Conservation (phyloP, 768 basidiomycete species). For the Lactarius indigo region DNA sequence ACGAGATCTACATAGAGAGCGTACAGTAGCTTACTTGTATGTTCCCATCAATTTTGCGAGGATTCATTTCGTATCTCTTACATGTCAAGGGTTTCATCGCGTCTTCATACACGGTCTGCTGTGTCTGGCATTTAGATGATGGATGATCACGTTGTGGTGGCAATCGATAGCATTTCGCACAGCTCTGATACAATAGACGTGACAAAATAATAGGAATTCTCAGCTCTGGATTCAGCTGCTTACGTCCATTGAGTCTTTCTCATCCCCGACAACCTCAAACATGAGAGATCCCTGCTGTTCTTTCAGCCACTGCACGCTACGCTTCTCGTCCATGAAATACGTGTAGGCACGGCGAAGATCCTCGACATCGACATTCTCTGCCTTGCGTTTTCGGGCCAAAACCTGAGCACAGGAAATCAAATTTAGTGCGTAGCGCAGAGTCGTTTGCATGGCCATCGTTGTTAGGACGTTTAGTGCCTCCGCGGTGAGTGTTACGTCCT, state of each 20-base stretch:
- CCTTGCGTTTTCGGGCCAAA: constrained; percentile 78
- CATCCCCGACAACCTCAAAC: constrained; percentile 61
- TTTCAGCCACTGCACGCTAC: constrained; percentile 88
- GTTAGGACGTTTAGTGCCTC: constrained; percentile 79
- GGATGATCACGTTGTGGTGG: background rate
- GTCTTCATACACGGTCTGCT: background rate
- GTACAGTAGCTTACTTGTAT: background rate
- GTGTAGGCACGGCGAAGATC: constrained; percentile 82
- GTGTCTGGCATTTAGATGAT: background rate
- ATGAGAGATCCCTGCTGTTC: constrained; percentile 74
- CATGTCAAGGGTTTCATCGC: background rate
- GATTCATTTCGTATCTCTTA: background rate
- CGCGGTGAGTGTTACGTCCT: constrained; percentile 79
- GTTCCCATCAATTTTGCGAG: background rate
- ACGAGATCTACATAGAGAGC: background rate
- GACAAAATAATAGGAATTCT: background rate
- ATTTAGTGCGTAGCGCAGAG: constrained; percentile 91
- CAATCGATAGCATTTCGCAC: background rate
- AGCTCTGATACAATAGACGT: background rate
- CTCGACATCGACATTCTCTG: constrained; percentile 75
- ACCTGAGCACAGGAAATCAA: constrained; percentile 91
- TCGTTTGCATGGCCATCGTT: constrained; percentile 85
- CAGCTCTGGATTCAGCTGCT: constrained; percentile 27
- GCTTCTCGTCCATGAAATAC: constrained; percentile 91
- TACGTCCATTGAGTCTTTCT: constrained; percentile 37